Conservation (phyloP, 139 green algal genomes). For the Astrephomene gubernaculifera region DNA sequence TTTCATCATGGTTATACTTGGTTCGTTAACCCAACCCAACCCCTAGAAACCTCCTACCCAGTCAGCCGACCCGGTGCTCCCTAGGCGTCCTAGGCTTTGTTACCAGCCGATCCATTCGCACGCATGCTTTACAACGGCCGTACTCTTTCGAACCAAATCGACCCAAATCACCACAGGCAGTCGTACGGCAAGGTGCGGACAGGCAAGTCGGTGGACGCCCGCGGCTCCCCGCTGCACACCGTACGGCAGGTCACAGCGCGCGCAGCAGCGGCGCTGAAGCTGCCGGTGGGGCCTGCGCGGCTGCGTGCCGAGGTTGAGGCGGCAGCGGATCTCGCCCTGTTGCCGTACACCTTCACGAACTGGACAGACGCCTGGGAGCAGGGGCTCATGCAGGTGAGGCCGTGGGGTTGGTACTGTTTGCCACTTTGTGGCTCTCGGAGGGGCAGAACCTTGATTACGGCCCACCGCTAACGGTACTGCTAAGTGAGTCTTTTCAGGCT, state of each 20-base stretch:
- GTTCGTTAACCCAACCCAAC: too few species aligned
- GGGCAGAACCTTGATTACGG: neutral
- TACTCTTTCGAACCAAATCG: neutral
- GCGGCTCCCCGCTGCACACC: conserved; percentile 12
- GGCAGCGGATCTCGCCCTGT: conserved; percentile 1
- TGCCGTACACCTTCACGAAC: conserved; percentile 38
- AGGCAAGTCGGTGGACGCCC: neutral
- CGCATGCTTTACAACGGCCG: neutral
- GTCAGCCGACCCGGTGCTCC: too few species aligned
- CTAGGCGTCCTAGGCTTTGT: neutral
- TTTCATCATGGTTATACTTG: too few species aligned
- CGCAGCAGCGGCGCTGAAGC: neutral
- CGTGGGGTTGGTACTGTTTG: neutral
- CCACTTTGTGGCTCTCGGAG: neutral
- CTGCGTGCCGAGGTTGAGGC: neutral
- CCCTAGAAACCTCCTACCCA: too few species aligned
- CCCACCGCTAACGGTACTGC: neutral
- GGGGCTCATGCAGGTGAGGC: conserved; percentile 31
- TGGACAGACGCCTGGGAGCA: conserved; percentile 34
- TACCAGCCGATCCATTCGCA: neutral
- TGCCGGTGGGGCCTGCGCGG: neutral
- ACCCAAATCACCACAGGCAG: neutral
- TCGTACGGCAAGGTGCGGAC: neutral
- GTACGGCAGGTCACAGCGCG: conserved; percentile 8
- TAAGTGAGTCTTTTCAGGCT: neutral